Base-by-base conservation (phyloP, 2,329 filamentous ascomycete genomes). In the Emergomyces orientalis region DNA sequence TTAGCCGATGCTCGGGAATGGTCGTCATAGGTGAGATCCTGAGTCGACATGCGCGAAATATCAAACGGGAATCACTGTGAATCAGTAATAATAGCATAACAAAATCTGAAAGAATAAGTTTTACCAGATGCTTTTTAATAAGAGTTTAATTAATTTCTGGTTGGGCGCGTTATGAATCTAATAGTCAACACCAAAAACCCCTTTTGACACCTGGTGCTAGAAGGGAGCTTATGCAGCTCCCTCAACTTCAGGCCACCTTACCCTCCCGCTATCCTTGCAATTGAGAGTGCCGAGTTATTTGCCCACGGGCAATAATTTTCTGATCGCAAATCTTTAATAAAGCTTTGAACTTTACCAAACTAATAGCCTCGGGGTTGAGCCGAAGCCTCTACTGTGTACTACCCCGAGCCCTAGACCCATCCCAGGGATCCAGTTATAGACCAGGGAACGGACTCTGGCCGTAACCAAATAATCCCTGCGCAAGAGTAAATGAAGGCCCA, bases 1-100 rank as follows among this genome's bases (percentile, higher is more conserved):
- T 39, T 57, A 57, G n/a, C 34, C 54, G 34, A 57, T 19, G 54
- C 54, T 57, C 34, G 54, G 55, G 34, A 39, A 41, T 56, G 34
- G n/a, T 13, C 32, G 54, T 56, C 54, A 56, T 22, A 25, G 30
- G 5, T 34, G 27, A 19, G 34, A 54, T 54, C 51, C 51, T 13
- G 51, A 55, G 32, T 17, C 32, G 13, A 22, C n/a, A 7, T 49
- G 8, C 6, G 47, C 6, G n/a, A 49, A 13, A 17, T 52, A 25
- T 47, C 43, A 47, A 47, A 6, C 39, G 39, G 3, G 17, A 47
- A 47, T 47, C 14, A 43, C 14, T 43, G n/a, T n/a, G 39, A 43
- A 43, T 17, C 1, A 43, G 14, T 43, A 17, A 43, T 32, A 32
- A 32, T 32, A 7, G n/a, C 7, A 32, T 32, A 32, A 7, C 32